Percentiles rank a stretch among this genome's conserved stretches.
These are phyloP conservation scores for Powellomyces hirtus DNA, from an alignment of 192 early-diverging fungal genomes.

Conservation along the genomic window DNA sequence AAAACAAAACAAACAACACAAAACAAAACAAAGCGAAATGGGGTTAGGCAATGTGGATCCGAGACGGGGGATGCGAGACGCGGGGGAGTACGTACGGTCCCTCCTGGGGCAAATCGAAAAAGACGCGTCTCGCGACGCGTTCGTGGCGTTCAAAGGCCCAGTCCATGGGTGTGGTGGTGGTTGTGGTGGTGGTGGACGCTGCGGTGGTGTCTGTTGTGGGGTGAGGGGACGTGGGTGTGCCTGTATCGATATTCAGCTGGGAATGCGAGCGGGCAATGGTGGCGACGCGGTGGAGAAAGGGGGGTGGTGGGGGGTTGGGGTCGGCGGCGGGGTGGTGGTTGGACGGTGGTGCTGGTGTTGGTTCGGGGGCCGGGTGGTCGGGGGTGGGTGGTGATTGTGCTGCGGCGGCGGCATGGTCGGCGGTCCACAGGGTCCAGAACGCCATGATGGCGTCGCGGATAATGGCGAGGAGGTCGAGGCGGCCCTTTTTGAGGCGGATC, in stretches of 20 bases:
- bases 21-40: not conserved
- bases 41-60: not conserved
- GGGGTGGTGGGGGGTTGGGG: not conserved
- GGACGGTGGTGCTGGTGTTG: not conserved
- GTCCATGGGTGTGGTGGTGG: too few species aligned
- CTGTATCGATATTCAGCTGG: constrained; percentile 1
- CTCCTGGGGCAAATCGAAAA: constrained; percentile 76
- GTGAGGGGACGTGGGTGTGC: not conserved
- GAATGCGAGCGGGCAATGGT: not conserved
- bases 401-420: constrained; percentile 36
- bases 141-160: constrained; percentile 61
- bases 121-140: constrained; percentile 62
- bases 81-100: constrained; percentile 30
- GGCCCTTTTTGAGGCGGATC: constrained; percentile 34
- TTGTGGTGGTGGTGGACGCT: too few species aligned
- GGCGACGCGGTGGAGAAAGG: not conserved
- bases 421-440: constrained; percentile 73
- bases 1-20: not conserved
- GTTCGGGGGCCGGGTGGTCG: not conserved
- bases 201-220: too few species aligned
- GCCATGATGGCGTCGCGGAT: constrained; percentile 62
- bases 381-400: not conserved
- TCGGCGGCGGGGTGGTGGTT: too few species aligned
- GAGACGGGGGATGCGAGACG: not conserved
- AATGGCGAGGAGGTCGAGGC: constrained; percentile 59